phyloP scores from a whole-genome alignment of 129 eudicot genomes.

The Glebionis coronaria region DNA sequence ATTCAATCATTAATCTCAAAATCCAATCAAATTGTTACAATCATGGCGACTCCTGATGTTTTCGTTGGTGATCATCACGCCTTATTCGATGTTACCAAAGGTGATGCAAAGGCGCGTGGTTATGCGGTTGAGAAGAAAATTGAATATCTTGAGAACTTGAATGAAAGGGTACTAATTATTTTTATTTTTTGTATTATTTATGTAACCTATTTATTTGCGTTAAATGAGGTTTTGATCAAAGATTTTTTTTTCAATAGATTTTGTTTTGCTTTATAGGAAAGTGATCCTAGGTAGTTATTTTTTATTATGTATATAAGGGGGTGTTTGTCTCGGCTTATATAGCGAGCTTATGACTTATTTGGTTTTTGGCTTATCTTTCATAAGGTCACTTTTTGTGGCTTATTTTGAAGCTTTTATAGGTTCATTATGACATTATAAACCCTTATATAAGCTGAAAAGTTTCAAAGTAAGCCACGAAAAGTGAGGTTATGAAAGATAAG shows the following conservation, averaged over 20 bases:
- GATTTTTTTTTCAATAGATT: no score
- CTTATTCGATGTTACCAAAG: conserved; percentile 46
- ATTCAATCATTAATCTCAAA: background rate
- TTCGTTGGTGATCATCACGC: conserved; percentile 47
- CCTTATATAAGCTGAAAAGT: no score
- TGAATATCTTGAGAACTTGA: conserved; percentile 79
- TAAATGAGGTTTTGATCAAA: no score
- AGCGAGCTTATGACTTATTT: no score
- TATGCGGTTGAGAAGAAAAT: conserved; percentile 75
- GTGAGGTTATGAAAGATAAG: no score
- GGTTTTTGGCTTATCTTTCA: no score
- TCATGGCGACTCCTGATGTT: conserved; percentile 72
- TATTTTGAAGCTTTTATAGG: no score
- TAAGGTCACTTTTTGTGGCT: no score
- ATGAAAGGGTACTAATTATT: conserved; percentile 54
- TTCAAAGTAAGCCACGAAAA: no score
- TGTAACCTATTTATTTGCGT: background rate
- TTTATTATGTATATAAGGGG: no score
- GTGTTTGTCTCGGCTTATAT: no score
- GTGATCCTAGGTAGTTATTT: background rate
- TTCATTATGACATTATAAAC: no score
- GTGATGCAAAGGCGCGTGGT: conserved; percentile 55
- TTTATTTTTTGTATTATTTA: background rate
- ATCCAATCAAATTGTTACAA: conserved; percentile 20
- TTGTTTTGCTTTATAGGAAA: conserved; percentile 1